phyloP scores from a whole-genome alignment of 2,329 filamentous ascomycete species.

The Fusarium guadeloupense region DNA sequence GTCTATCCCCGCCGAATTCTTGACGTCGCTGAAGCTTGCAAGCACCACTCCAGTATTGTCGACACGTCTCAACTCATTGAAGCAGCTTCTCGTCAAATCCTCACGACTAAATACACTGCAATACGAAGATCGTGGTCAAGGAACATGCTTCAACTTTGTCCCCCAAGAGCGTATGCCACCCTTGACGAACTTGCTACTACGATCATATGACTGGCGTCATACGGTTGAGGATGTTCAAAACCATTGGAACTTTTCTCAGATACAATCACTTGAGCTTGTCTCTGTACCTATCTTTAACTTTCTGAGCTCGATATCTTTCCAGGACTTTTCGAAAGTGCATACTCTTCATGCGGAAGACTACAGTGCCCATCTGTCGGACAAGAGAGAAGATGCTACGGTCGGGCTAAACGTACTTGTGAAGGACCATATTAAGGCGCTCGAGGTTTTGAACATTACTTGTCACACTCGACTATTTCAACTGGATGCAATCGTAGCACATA shows the following conservation, averaged over 20 bases:
- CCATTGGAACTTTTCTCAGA: constrained; percentile 59
- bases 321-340: constrained; percentile 50
- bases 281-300: constrained; percentile 58
- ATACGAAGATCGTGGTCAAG: constrained; percentile 57
- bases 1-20: constrained; percentile 51
- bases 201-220: constrained; percentile 62
- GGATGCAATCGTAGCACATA: constrained; percentile 52
- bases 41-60: constrained; percentile 53
- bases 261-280: constrained; percentile 53
- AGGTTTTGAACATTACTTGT: constrained; percentile 53
- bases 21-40: constrained; percentile 54
- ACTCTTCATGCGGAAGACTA: constrained; percentile 57
- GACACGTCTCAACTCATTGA: constrained; percentile 53
- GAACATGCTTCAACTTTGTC: constrained; percentile 55
- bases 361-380: constrained; percentile 52
- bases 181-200: constrained; percentile 52
- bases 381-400: constrained; percentile 52
- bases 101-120: constrained; percentile 51
- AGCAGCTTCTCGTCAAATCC: constrained; percentile 52
- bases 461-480: constrained; percentile 53
- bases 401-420: constrained; percentile 52
- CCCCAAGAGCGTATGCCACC: constrained; percentile 54
- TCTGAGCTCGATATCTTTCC: constrained; percentile 52
- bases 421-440: constrained; percentile 50
- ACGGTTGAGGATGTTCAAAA: constrained; percentile 47